A percentile compares a stretch with the other conserved stretches of the same genome.
These are phyloP conservation scores for Teunomyces lycoperdinae DNA, from an alignment of 805 yeast species.

Conservation along the genomic window DNA sequence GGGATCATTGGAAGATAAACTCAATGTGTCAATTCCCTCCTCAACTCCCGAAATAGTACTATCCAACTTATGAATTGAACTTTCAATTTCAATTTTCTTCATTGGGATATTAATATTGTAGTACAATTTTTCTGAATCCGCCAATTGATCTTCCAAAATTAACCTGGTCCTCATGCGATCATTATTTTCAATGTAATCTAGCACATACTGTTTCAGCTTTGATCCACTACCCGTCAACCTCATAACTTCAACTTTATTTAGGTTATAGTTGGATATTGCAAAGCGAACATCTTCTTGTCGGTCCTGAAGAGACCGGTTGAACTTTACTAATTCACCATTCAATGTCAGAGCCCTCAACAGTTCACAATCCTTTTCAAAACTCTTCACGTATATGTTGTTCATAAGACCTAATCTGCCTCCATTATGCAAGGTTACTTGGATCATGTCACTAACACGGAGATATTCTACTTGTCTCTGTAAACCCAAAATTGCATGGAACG, in stretches of 20 bases:
- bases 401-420: slow-evolving; percentile 34
- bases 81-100: slow-evolving; percentile 14
- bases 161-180: slow-evolving; percentile 65
- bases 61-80: slow-evolving; percentile 15
- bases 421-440: slow-evolving; percentile 29
- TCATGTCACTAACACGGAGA: slow-evolving; percentile 24
- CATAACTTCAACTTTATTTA: slow-evolving; percentile 48
- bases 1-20: slow-evolving; percentile 15
- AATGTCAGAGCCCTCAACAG: slow-evolving; percentile 33
- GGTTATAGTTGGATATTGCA: slow-evolving; percentile 46
- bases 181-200: slow-evolving; percentile 69
- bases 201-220: slow-evolving; percentile 35
- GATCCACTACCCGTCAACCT: slow-evolving; percentile 26
- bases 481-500: slow-evolving; percentile 20
- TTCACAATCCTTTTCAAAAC: slow-evolving; percentile 35
- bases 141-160: slow-evolving; percentile 49
- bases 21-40: slow-evolving; percentile 26
- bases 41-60: slow-evolving; percentile 11
- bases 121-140: slow-evolving; percentile 42
- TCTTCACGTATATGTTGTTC: slow-evolving; percentile 32
- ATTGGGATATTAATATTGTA: slow-evolving; percentile 41
- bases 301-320: slow-evolving; percentile 60
- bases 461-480: slow-evolving; percentile 13
- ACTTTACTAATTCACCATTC: slow-evolving; percentile 46
- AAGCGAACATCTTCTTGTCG: slow-evolving; percentile 56